Percentiles rank a stretch among this genome's conserved stretches.
These are phyloP conservation scores for Colletotrichum liriopes DNA, from an alignment of 2,329 filamentous ascomycete genomes.

Conservation along the genomic window DNA sequence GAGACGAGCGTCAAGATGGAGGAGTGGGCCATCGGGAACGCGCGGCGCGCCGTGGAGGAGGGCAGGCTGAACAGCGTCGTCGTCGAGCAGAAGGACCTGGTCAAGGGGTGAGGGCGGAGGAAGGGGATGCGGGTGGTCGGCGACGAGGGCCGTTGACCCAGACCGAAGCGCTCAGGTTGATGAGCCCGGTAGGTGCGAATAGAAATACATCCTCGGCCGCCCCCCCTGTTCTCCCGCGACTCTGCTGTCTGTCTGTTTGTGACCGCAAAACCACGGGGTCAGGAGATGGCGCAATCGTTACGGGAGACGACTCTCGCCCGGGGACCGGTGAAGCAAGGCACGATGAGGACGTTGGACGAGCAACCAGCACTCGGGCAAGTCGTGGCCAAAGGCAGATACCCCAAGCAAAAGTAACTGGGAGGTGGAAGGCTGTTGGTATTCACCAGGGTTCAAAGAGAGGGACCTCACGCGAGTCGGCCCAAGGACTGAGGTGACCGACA, in stretches of 20 bases:
- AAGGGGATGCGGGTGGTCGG: background rate
- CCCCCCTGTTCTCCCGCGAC: too few species aligned
- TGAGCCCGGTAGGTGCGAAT: background rate
- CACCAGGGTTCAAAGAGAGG: too few species aligned
- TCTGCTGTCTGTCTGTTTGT: background rate
- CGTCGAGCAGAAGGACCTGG: constrained; percentile 73
- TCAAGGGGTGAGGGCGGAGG: background rate
- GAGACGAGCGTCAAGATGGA: constrained; percentile 80
- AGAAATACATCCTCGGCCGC: background rate
- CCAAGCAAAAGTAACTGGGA: too few species aligned
- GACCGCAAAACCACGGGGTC: background rate
- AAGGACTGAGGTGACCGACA: too few species aligned
- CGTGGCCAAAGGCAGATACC: too few species aligned
- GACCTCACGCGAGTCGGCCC: too few species aligned
- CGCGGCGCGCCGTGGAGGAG: constrained; percentile 73
- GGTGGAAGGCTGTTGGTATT: too few species aligned
- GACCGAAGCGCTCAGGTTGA: background rate
- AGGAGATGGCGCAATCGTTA: background rate
- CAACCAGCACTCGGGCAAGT: background rate
- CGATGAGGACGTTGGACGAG: background rate
- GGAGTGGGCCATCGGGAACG: constrained; percentile 81
- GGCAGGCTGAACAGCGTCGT: constrained; percentile 79
- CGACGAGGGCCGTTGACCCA: background rate
- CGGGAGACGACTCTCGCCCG: background rate
- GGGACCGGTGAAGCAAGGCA: background rate